Conservation (phyloP, 768 basidiomycete species). For the Mrakia blollopis region DNA sequence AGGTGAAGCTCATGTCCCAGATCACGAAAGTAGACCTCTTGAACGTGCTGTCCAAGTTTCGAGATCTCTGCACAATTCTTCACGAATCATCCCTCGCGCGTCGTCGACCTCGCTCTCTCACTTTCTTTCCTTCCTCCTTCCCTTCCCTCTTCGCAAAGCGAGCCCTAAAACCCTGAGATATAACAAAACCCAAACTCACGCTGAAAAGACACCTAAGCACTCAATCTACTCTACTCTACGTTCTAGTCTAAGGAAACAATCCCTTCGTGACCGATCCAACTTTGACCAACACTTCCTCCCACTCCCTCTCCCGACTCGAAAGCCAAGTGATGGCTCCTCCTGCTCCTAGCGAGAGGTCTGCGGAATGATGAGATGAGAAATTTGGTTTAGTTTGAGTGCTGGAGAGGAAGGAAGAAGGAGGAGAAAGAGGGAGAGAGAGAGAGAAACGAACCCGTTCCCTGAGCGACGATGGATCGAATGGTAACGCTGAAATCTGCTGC, state of each 20-base stretch:
- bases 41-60: too few species aligned
- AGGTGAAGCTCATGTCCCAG: too few species aligned
- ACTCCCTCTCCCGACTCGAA: constrained; percentile 76
- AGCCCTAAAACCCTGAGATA: too few species aligned
- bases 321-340: constrained; percentile 96
- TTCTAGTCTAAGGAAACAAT: constrained; percentile 2
- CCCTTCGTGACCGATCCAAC: constrained; percentile 47
- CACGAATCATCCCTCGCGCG: too few species aligned
- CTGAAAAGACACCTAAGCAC: too few species aligned
- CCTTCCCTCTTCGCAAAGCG: too few species aligned
- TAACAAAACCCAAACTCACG: background rate
- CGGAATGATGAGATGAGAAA: background rate
- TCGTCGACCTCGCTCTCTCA: too few species aligned
- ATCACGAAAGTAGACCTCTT: too few species aligned
- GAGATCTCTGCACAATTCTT: too few species aligned
- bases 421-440: background rate
- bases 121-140: too few species aligned
- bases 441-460: constrained; percentile 25
- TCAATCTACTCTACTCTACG: too few species aligned
- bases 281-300: constrained; percentile 92
- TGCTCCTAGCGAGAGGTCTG: constrained; percentile 59
- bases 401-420: background rate
- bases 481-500: constrained; percentile 89
- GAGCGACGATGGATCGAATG: constrained; percentile 75
- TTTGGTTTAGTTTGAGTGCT: too few species aligned